phyloP scores from a whole-genome alignment of 164 flowering plant genomes.

The Sedum album region DNA sequence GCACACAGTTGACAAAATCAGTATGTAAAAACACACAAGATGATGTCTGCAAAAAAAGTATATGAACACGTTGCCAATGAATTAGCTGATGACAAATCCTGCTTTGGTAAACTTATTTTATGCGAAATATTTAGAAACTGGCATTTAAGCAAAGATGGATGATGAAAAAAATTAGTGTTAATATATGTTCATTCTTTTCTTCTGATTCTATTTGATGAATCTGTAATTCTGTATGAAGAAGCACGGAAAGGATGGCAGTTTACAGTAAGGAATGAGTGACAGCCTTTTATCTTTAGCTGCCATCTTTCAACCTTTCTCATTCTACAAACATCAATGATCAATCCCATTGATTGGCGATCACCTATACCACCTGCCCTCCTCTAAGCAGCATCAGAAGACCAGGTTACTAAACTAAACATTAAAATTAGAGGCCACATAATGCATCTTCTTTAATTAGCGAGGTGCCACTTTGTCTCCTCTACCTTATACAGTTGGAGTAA shows the following conservation, averaged over 20 bases:
- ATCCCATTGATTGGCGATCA: background rate
- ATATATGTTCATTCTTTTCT: background rate
- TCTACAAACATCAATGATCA: background rate
- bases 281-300: background rate
- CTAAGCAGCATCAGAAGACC: background rate
- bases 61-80: background rate
- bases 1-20: too few relatives aligned
- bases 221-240: background rate
- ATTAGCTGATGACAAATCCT: background rate
- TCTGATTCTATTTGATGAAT: background rate
- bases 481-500: background rate
- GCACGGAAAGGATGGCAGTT: background rate
- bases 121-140: background rate
- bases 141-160: too few relatives aligned
- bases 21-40: background rate
- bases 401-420: background rate
- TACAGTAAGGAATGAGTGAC: background rate
- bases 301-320: background rate
- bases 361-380: background rate
- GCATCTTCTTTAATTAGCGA: background rate
- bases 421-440: background rate
- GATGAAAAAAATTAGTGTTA: too few relatives aligned
- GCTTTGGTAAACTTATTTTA: background rate
- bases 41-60: background rate
- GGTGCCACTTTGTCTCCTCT: background rate